Percentiles rank a stretch among this genome's conserved stretches.
phyloP scores from a whole-genome alignment of 148 eudicot genomes.

The Talinum fruticosum region DNA sequence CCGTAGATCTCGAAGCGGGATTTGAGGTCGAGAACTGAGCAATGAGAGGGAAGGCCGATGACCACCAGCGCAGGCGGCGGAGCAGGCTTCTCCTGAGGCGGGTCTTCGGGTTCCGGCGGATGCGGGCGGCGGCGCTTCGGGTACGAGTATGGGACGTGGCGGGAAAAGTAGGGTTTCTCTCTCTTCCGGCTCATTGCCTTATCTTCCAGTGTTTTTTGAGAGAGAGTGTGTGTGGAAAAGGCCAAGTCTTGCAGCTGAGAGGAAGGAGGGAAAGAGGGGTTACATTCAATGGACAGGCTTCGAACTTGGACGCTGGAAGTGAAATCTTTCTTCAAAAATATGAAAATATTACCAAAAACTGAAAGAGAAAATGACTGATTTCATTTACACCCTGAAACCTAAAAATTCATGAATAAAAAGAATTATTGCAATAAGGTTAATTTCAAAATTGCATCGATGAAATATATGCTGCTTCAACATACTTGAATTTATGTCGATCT shows the following conservation, averaged over 20 bases:
- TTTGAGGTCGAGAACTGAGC: conserved; percentile 74
- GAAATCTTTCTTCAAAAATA: too few species aligned
- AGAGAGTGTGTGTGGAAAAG: too few species aligned
- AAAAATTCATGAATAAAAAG: too few species aligned
- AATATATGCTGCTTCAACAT: too few species aligned
- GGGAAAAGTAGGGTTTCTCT: conserved; percentile 38
- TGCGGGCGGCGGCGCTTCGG: conserved; percentile 81
- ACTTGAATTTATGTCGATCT: too few species aligned
- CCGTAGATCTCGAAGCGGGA: conserved; percentile 87
- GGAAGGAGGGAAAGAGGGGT: not conserved
- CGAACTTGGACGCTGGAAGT: too few species aligned
- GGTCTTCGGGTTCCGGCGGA: conserved; percentile 28
- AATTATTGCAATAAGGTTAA: too few species aligned
- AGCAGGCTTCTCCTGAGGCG: conserved; percentile 25
- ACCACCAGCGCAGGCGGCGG: conserved; percentile 53
- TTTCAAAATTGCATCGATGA: too few species aligned
- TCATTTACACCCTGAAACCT: too few species aligned
- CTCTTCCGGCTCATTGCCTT: conserved; percentile 37
- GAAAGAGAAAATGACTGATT: too few species aligned
- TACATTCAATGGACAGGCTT: too few species aligned
- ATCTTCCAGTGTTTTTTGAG: not conserved
- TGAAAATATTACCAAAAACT: too few species aligned
- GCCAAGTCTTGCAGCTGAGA: not conserved
- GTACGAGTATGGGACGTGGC: conserved; percentile 57
- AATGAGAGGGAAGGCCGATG: conserved; percentile 54